These are phyloP conservation scores for Puccinellia tenuiflora DNA, from an alignment of 176 grass and related monocot genomes.

Conservation along the genomic window DNA sequence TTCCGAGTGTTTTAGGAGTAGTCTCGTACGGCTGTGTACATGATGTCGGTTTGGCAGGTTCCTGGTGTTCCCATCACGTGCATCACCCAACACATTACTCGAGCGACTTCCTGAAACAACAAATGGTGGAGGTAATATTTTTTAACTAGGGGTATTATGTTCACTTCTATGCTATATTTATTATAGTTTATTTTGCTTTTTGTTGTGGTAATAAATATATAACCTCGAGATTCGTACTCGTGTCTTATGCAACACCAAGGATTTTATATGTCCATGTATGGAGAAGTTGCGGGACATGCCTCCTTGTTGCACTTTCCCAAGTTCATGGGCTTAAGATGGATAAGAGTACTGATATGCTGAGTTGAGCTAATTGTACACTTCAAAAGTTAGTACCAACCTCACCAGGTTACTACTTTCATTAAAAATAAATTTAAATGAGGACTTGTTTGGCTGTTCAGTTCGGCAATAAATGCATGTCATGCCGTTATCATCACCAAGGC, in stretches of 20 bases:
- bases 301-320: not conserved
- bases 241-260: constrained; percentile 29
- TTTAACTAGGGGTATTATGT: not conserved
- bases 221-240: not conserved
- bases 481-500: not conserved
- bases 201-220: not conserved
- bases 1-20: no score
- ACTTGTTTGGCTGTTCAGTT: not conserved
- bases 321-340: not conserved
- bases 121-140: constrained; percentile 62
- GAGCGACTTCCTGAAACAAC: constrained; percentile 87
- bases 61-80: constrained; percentile 94
- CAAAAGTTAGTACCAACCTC: not conserved
- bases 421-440: not conserved
- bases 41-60: constrained; percentile 35
- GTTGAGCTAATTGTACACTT: not conserved
- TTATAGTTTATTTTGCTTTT: not conserved
- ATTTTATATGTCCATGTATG: constrained; percentile 19
- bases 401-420: not conserved
- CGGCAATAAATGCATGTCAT: not conserved
- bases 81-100: constrained; percentile 77
- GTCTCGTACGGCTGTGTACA: no score
- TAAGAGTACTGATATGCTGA: not conserved
- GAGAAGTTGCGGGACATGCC: not conserved
- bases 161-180: not conserved